Evolutionary conservation across 179 eudicot species (phyloP), one percentile per base, ranked within the genome.

Genomic region (Pouteria campechiana): DNA sequence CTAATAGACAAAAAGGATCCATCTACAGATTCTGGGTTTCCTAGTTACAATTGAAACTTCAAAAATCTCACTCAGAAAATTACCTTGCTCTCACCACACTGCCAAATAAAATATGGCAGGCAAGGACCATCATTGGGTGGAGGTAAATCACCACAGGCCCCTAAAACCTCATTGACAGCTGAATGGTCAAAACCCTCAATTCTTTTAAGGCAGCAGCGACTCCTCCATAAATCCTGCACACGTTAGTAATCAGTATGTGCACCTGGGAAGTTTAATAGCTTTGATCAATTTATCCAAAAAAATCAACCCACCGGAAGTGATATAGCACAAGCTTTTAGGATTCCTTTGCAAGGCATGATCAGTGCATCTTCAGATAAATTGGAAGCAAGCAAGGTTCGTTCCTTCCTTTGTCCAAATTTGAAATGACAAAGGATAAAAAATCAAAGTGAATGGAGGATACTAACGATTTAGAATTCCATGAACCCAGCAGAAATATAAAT

Each of bases 131-230:
- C 72, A 36, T 56, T 51, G 29, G 75, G 33, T 10, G 64, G 57
- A 37, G 76, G 76, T 54, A 76, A 57, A 62, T 66, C 72, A 30
- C 84, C 88, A 51, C 92, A 88, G 44, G 82, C 81, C 36, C 92
- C 97, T 9, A 88, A 64, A 25, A 73, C 64, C 36, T 48, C 40
- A 64, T 83, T 88, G 34, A 61, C 84, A 11, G 54, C 60, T 38
- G 87, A 58, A 66, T 88, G 92, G 44, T 83, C 82, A 68, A 88
- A 83, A n/a, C 82, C 97, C 69, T 77, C 97, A 48, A 88, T 69
- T 2, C 66, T 38, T 48, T 53, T 46, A 36, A 88, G 78, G 69
- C 78, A 55, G 41, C 78, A 30, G 13, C 87, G 90, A 41, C 94
- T 88, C 69, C 60, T 67, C 97, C 97, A 88, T 14, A 88, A 74